Evolutionary conservation across 140 eudicot species (phyloP).

Genomic region (Bidens hawaiensis): DNA sequence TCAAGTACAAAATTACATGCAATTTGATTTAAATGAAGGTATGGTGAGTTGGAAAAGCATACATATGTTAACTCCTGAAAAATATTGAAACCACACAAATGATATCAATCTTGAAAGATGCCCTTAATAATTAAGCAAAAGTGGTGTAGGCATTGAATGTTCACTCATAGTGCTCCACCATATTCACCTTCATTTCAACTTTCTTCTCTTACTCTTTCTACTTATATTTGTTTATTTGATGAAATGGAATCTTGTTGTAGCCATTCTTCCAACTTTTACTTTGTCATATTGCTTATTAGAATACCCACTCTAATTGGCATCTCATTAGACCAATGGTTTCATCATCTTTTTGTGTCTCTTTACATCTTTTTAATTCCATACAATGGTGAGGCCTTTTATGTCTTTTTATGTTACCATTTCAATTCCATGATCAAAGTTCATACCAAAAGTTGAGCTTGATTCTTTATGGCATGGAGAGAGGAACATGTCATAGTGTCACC

Average conservation of each 20-base stretch:
- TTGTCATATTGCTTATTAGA: constrained; percentile 12
- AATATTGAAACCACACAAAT: constrained; percentile 22
- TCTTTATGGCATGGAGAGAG: background rate
- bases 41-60: constrained; percentile 53
- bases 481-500: constrained; percentile 18
- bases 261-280: constrained; percentile 20
- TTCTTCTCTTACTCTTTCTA: constrained; percentile 21
- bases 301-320: constrained; percentile 25
- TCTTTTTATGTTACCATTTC: background rate
- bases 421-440: constrained; percentile 17
- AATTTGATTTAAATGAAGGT: constrained; percentile 20
- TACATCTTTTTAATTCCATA: constrained; percentile 20
- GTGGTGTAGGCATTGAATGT: constrained; percentile 27
- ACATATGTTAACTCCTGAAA: constrained; percentile 37
- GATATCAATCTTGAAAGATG: constrained; percentile 35
- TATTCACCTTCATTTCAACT: constrained; percentile 14
- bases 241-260: constrained; percentile 23
- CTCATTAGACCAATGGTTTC: constrained; percentile 25
- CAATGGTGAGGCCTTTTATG: constrained; percentile 4
- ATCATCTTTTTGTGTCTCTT: constrained; percentile 11
- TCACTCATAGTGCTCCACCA: constrained; percentile 43
- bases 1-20: constrained; percentile 10
- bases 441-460: constrained; percentile 17
- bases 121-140: constrained; percentile 30
- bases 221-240: constrained; percentile 27